A percentile compares a stretch with the other conserved stretches of the same genome.
Conservation (phyloP, 164 flowering plant species). For the Tetrastigma voinierianum region DNA sequence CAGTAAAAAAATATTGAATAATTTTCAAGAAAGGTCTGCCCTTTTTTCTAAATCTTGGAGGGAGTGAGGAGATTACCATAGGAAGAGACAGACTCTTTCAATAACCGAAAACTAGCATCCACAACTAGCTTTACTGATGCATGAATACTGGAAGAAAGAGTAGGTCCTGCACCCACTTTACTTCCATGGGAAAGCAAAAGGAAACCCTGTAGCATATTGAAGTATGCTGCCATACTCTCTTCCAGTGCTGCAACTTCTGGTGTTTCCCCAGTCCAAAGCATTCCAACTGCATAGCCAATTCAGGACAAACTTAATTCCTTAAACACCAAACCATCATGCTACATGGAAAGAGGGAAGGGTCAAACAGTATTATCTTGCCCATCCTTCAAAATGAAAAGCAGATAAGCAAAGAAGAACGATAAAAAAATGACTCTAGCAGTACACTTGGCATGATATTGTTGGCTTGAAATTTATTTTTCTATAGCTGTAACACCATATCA, state of each 20-base stretch:
- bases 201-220: slow-evolving; percentile 78
- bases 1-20: too few relatives aligned
- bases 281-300: slow-evolving; percentile 60
- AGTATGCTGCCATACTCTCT: slow-evolving; percentile 73
- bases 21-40: too few relatives aligned
- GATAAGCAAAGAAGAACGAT: background rate
- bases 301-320: slow-evolving; percentile 1
- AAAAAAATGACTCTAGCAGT: background rate
- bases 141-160: slow-evolving; percentile 59
- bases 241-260: slow-evolving; percentile 54
- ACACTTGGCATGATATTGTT: too few relatives aligned
- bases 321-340: background rate
- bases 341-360: background rate
- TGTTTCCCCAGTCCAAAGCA: slow-evolving; percentile 72
- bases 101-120: slow-evolving; percentile 60
- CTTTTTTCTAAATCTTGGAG: background rate
- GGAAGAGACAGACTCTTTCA: slow-evolving; percentile 47
- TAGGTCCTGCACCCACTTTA: slow-evolving; percentile 84
- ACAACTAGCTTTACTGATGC: slow-evolving; percentile 69
- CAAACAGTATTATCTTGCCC: too few relatives aligned
- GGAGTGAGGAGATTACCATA: slow-evolving; percentile 39
- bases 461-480: too few relatives aligned
- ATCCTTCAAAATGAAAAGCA: too few relatives aligned
- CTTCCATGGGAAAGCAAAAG: slow-evolving; percentile 75
- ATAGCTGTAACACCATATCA: too few relatives aligned